phyloP scores from a whole-genome alignment of 2,329 filamentous ascomycete species.

The Stagonosporopsis rhizophila region DNA sequence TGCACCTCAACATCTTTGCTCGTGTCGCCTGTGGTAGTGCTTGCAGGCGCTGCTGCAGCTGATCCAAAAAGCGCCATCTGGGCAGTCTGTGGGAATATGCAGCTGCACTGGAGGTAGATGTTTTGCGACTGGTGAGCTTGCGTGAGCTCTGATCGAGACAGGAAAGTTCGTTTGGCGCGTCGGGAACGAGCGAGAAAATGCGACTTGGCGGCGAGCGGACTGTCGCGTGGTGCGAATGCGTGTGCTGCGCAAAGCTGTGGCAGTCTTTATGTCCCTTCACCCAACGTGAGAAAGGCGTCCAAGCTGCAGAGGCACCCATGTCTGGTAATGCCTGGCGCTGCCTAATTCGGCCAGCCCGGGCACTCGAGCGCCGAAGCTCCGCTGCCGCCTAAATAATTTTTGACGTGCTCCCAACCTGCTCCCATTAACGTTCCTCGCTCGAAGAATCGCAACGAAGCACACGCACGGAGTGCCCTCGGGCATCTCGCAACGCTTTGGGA shows the following conservation, averaged over 20 bases:
- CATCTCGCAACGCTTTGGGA: slow-evolving; percentile 81
- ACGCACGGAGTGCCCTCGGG: slow-evolving; percentile 72
- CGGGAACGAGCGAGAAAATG: neutral
- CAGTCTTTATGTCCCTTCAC: slow-evolving; percentile 23
- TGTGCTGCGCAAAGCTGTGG: slow-evolving; percentile 10
- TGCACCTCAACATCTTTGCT: slow-evolving; percentile 84
- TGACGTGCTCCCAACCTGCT: neutral
- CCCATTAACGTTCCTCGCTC: slow-evolving; percentile 81
- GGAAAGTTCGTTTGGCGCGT: slow-evolving; percentile 18
- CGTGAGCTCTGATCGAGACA: slow-evolving; percentile 23
- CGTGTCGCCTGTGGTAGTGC: slow-evolving; percentile 85
- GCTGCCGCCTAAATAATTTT: slow-evolving; percentile 31
- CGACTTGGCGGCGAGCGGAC: neutral
- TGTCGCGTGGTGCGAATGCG: neutral
- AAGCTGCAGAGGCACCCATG: slow-evolving; percentile 40
- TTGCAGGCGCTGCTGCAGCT: slow-evolving; percentile 59
- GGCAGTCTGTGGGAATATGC: slow-evolving; percentile 8
- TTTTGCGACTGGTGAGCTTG: slow-evolving; percentile 29
- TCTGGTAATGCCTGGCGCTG: slow-evolving; percentile 31
- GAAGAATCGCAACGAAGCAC: slow-evolving; percentile 99
- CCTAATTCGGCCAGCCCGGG: slow-evolving; percentile 28
- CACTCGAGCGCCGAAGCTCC: slow-evolving; percentile 24
- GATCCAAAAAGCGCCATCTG: slow-evolving; percentile 69
- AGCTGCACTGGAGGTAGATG: slow-evolving; percentile 12
- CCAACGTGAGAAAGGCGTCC: slow-evolving; percentile 26